Evolutionary conservation across 352 stramenopile genomes (phyloP).

Genomic region (Pythium phragmitis): DNA sequence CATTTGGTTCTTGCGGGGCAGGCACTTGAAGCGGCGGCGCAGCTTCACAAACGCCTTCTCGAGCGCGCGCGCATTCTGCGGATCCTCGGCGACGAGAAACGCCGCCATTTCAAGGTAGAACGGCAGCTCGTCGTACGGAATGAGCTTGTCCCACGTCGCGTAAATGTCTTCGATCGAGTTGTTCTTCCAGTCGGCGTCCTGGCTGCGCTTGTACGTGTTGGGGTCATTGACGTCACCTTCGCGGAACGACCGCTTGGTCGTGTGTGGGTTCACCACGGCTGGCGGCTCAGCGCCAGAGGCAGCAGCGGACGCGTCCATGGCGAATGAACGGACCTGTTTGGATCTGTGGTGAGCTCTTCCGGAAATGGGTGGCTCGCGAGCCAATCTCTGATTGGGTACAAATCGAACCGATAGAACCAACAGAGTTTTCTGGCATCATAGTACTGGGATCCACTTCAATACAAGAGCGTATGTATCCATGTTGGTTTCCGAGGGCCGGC

Average conservation of each 20-base stretch:
- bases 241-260: constrained; percentile 31
- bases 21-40: constrained; percentile 84
- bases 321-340: no score
- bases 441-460: neutral
- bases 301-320: neutral
- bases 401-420: neutral
- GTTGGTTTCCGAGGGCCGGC: neutral
- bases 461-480: neutral
- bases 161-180: constrained; percentile 89
- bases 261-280: neutral
- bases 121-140: constrained; percentile 59
- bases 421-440: constrained; percentile 1
- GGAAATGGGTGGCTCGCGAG: neutral
- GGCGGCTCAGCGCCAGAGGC: neutral
- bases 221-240: constrained; percentile 70
- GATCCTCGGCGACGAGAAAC: constrained; percentile 75
- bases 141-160: constrained; percentile 78
- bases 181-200: constrained; percentile 62
- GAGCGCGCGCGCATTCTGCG: constrained; percentile 73
- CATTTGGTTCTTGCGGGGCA: constrained; percentile 91
- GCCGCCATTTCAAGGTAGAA: constrained; percentile 78
- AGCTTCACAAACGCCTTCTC: constrained; percentile 86
- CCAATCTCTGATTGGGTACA: constrained; percentile 16
- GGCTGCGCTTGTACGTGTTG: constrained; percentile 85
- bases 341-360: neutral